These are phyloP conservation scores for Persicaria maculosa DNA, from an alignment of 148 eudicot species.

Conservation along the genomic window DNA sequence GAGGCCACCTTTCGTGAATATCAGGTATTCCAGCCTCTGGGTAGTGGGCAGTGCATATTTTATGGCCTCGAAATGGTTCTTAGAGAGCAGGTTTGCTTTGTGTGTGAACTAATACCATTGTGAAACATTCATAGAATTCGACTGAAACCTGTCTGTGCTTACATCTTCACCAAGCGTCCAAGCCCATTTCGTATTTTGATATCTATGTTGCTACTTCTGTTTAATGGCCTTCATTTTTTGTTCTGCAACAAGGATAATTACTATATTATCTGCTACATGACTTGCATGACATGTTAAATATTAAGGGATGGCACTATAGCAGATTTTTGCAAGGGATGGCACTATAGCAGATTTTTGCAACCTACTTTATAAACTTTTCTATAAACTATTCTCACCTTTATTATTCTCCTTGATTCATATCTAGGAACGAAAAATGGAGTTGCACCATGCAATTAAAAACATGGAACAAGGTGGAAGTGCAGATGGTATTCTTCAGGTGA, in stretches of 20 bases:
- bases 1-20: conserved; percentile 95
- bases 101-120: neutral
- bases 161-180: neutral
- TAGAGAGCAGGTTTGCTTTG: neutral
- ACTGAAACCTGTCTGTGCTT: neutral
- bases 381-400: neutral
- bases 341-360: neutral
- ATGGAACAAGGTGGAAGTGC: conserved; percentile 99
- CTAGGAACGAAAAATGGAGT: conserved; percentile 80
- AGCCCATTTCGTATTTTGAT: neutral
- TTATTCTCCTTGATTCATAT: conserved; percentile 11
- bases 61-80: neutral
- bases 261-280: neutral
- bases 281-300: neutral
- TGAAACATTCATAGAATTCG: neutral
- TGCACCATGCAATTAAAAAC: conserved; percentile 80
- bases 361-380: neutral
- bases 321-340: neutral
- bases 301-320: neutral
- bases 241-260: neutral
- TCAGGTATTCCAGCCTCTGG: conserved; percentile 43
- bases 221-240: neutral
- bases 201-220: neutral
- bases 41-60: neutral
- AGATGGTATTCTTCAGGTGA: conserved; percentile 98